These are phyloP conservation scores for Venturiaceae sp. DNA, from an alignment of 2,329 filamentous ascomycete species.

Conservation along the genomic window DNA sequence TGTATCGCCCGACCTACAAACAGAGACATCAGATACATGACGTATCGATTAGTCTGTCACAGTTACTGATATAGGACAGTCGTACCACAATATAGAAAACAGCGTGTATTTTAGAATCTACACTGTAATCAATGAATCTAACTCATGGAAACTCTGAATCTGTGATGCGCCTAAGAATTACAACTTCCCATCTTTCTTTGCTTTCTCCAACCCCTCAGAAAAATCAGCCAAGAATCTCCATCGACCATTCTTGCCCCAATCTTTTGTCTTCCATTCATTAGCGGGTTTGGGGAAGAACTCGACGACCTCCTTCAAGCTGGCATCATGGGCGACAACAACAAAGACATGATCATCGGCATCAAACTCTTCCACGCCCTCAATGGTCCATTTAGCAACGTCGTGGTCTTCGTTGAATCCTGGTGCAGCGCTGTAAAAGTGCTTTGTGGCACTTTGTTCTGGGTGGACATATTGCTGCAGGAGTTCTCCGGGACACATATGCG, in stretches of 20 bases:
- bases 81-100: too few relatives aligned
- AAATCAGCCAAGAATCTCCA: slow-evolving; percentile 46
- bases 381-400: slow-evolving; percentile 26
- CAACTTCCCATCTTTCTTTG: slow-evolving; percentile 8
- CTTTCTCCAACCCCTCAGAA: slow-evolving; percentile 25
- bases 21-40: too few relatives aligned
- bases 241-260: slow-evolving; percentile 35
- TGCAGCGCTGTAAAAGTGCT: slow-evolving; percentile 26
- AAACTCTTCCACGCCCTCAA: slow-evolving; percentile 35
- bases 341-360: slow-evolving; percentile 36
- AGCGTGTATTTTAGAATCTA: too few relatives aligned
- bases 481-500: slow-evolving; percentile 28
- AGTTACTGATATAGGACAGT: too few relatives aligned
- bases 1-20: too few relatives aligned
- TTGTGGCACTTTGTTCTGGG: slow-evolving; percentile 19
- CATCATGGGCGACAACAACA: slow-evolving; percentile 39
- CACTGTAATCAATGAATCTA: too few relatives aligned
- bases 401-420: slow-evolving; percentile 21
- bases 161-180: too few relatives aligned
- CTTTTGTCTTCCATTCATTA: slow-evolving; percentile 37
- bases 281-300: slow-evolving; percentile 41
- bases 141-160: too few relatives aligned
- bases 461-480: slow-evolving; percentile 29
- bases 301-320: slow-evolving; percentile 29
- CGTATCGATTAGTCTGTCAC: too few relatives aligned